Conservation (phyloP, 805 yeast species). For the Blastobotrys americana region DNA sequence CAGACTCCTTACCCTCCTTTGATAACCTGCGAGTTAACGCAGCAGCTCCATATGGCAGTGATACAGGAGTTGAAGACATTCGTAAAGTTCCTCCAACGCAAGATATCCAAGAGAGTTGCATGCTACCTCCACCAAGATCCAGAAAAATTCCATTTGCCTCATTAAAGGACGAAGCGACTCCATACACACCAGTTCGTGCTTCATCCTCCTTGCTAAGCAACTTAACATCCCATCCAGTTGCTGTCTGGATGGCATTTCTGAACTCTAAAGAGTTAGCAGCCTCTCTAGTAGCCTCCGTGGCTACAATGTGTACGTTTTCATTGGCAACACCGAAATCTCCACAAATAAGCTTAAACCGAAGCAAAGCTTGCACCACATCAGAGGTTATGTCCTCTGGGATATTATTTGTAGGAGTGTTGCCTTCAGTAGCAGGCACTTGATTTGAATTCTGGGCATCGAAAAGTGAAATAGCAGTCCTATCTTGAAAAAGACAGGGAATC, state of each 20-base stretch:
- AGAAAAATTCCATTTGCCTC: slow-evolving; percentile 59
- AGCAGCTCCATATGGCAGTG: slow-evolving; percentile 70
- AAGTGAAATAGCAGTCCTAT: slow-evolving; percentile 60
- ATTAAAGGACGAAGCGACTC: slow-evolving; percentile 67
- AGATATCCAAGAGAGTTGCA: slow-evolving; percentile 64
- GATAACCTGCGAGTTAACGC: slow-evolving; percentile 51
- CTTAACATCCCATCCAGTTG: slow-evolving; percentile 61
- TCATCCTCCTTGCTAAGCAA: slow-evolving; percentile 57
- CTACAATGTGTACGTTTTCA: slow-evolving; percentile 54
- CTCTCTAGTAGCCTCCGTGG: slow-evolving; percentile 68
- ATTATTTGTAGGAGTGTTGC: slow-evolving; percentile 1
- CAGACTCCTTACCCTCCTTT: slow-evolving; percentile 41
- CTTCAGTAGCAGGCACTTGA: slow-evolving; percentile 1
- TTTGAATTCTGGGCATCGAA: slow-evolving; percentile 49
- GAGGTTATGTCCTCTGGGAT: slow-evolving; percentile 41
- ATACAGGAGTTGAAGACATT: slow-evolving; percentile 51
- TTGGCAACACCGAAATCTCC: slow-evolving; percentile 63
- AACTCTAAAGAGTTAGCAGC: slow-evolving; percentile 59
- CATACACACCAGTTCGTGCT: slow-evolving; percentile 60
- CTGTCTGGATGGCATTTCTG: slow-evolving; percentile 46
- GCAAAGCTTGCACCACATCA: slow-evolving; percentile 57
- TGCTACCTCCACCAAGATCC: slow-evolving; percentile 68
- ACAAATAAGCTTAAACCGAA: slow-evolving; percentile 61
- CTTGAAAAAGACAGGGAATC: slow-evolving; percentile 73
- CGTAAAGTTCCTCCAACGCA: slow-evolving; percentile 48